Base-by-base conservation (phyloP, 352 stramenopile species). In the Phytophthora sp. region DNA sequence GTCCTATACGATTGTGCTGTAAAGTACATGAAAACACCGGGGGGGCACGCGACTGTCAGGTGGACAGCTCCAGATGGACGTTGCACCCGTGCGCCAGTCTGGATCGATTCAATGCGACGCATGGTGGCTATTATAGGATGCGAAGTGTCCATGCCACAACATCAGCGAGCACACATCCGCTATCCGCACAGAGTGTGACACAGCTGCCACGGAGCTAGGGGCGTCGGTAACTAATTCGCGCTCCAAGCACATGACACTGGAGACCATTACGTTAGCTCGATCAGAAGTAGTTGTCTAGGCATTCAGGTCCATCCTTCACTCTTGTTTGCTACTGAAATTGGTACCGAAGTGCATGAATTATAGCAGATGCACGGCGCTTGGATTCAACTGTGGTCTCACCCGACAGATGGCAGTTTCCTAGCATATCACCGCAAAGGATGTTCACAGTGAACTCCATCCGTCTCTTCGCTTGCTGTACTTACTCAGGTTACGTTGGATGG, bases 401-500 rank as follows among this genome's bases (percentile, higher is more conserved):
- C 29, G 27, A 41, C 46, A 55, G 46, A 41, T 55, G 46, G 29
- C 31, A 23, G 29, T 29, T 41, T 66, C 57, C 21, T 12, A 41
- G 64, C 42, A 67, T 63, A 72, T 72, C 64, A 53, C 41, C 42
- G 57, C 54, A 72, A 39, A 71, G 63, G 63, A 66, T 71, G 38
- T 57, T 61, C 63, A 38, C n/a, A 12, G 23, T 21, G 38, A 23
- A 36, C 42, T 50, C 46, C 24, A 66, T 49, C 31, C 33, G 63
- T 26, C 47, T 66, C 49, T 52, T 24, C 38, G 42, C 38, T 35
- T 47, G 21, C n/a, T 58, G 20, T 16, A 46, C 15, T 45, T n/a
- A n/a, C n/a, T n/a, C 20, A 11, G 39, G 6, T 55, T n/a, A 16
- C 18, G 29, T 41, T 12, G n/a, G 9, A 53, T 46, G 46, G 8